Percentiles rank a stretch among this genome's conserved stretches.
Evolutionary conservation across 805 yeast genomes (phyloP).

Genomic region (Metschnikowia lunata): DNA sequence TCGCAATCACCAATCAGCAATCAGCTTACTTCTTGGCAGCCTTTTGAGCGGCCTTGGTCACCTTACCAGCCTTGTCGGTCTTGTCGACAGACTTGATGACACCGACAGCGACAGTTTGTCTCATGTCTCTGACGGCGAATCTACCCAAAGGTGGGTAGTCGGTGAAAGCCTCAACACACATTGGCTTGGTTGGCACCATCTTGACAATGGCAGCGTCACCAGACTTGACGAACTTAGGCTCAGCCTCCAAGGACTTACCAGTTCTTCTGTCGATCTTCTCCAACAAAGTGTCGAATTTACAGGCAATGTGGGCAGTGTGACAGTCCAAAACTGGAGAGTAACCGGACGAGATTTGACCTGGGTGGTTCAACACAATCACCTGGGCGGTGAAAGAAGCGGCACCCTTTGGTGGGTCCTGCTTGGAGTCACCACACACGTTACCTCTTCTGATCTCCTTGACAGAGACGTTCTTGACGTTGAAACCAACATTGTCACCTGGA

Average conservation of each 20-base stretch:
- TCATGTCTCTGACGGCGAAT: constrained; percentile 92
- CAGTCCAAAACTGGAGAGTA: constrained; percentile 90
- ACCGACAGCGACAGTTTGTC: constrained; percentile 99
- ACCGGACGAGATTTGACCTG: constrained; percentile 88
- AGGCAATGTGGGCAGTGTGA: constrained; percentile 92
- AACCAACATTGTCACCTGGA: constrained; percentile 90
- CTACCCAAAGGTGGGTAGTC: constrained; percentile 45
- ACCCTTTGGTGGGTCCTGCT: constrained; percentile 42
- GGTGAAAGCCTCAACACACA: constrained; percentile 43
- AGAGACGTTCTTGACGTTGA: constrained; percentile 89
- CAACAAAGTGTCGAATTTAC: constrained; percentile 74
- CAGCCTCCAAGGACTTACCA: constrained; percentile 32
- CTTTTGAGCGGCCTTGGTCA: constrained; percentile 92
- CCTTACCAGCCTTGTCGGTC: constrained; percentile 85
- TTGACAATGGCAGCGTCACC: constrained; percentile 40
- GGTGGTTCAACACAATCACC: constrained; percentile 85
- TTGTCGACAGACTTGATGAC: constrained; percentile 94
- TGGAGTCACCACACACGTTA: constrained; percentile 88
- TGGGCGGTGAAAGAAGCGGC: constrained; percentile 78
- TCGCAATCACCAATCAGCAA: constrained; percentile 21
- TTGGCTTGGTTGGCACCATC: constrained; percentile 42
- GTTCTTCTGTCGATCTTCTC: constrained; percentile 84
- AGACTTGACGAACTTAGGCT: constrained; percentile 34
- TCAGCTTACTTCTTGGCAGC: constrained; percentile 64
- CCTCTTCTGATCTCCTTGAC: constrained; percentile 89